Base-by-base conservation (phyloP, 2,329 filamentous ascomycete species). In the Elsinoe australis region DNA sequence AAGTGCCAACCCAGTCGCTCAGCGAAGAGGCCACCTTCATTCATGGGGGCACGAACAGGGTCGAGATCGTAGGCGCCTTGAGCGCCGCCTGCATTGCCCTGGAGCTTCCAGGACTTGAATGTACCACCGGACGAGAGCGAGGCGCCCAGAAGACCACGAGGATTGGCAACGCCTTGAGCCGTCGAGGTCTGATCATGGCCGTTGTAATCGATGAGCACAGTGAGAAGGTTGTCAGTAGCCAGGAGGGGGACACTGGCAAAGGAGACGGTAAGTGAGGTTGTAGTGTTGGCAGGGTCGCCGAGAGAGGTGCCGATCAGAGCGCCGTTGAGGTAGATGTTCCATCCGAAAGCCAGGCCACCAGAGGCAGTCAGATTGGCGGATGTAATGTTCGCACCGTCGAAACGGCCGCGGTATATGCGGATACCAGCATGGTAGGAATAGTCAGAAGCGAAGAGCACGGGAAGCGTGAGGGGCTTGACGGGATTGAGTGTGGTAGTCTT, bases 1-100 rank as follows among this genome's bases (percentile, higher is more conserved):
- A 82, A 67, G 56, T 80, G 75, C 69, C 73, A 75, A 3, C 78
- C 78, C 0, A 79, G 61, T 10, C 78, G 70, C 55, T 80, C 78
- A 1, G 72, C 73, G 42, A 71, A 71, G 2, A 81, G 66, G 1
- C 78, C 76, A 17, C 78, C 78, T 58, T 81, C 78, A 45, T 77
- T 77, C 31, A 75, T 65, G 0, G 72, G 69, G 0, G 77, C 76
- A 1, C 78, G 71, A 0, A 80, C 63, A 0, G 74, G 72, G 53
- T 82, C 78, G 24, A 80, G 60, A 48, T 71, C 65, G 8, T 63
- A 59, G 48, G 75, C 66, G 1, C 75, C 69, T 19, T 74, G 74
- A 0, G 76, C 77, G 8, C 39, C 39, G 17, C 39, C 39, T 6
- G 39, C 39, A 19, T 71, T 75, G 7, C 78, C 77, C 3, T 75